A percentile compares a stretch with the other conserved stretches of the same genome.
These are phyloP conservation scores for Celoporthe dispersa DNA, from an alignment of 2,329 filamentous ascomycete genomes.

Conservation along the genomic window DNA sequence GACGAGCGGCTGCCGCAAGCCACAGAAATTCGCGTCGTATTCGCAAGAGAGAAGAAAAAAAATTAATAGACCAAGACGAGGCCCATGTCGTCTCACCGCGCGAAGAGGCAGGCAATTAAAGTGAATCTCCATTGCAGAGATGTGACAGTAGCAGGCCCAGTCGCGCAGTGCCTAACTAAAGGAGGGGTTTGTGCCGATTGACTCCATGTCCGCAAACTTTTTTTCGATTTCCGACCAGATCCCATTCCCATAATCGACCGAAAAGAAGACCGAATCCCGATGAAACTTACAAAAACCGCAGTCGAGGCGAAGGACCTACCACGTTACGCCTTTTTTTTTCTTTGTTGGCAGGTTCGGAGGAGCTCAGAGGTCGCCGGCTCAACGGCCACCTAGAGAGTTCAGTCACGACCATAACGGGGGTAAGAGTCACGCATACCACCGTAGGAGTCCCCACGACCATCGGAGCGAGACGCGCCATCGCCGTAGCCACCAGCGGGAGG, in stretches of 20 bases:
- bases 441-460: conserved; percentile 37
- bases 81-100: conserved; percentile 27
- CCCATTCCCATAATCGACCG: conserved; percentile 26
- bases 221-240: conserved; percentile 28
- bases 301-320: conserved; percentile 25
- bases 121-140: conserved; percentile 27
- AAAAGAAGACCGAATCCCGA: conserved; percentile 26
- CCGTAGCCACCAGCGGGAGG: conserved; percentile 35
- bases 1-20: conserved; percentile 23
- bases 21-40: conserved; percentile 26
- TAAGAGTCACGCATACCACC: conserved; percentile 33
- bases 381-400: conserved; percentile 30
- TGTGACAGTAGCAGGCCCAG: conserved; percentile 28
- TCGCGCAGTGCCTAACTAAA: conserved; percentile 31
- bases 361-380: conserved; percentile 18
- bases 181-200: conserved; percentile 21
- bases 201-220: conserved; percentile 29
- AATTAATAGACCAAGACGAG: conserved; percentile 24
- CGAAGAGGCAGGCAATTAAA: conserved; percentile 25
- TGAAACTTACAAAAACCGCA: conserved; percentile 25
- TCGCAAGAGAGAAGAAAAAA: conserved; percentile 22
- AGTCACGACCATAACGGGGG: conserved; percentile 28
- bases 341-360: conserved; percentile 17
- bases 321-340: conserved; percentile 14
- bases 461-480: conserved; percentile 37